Base-by-base conservation (phyloP, 1,284 basidiomycete species). In the Sporisorium graminicola region DNA sequence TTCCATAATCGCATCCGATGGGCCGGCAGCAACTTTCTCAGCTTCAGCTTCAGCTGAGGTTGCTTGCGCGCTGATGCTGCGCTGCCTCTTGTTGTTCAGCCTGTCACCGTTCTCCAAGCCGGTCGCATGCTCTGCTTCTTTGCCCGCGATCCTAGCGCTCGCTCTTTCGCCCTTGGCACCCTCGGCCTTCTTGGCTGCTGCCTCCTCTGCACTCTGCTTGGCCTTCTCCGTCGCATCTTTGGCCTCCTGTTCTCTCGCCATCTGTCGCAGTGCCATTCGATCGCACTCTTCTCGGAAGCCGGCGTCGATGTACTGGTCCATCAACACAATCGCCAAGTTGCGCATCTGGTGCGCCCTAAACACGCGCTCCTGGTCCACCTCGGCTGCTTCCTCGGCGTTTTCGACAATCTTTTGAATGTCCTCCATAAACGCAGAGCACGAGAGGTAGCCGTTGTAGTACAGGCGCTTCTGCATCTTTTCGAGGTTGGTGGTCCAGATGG, bases 261-360 rank as follows among this genome's bases (percentile, higher is more conserved):
- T 87, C 86, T 95, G 92, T 35, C 96, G 88, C 52, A 87, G 89
- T 10, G 93, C 92, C 92, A 96, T 96, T 62, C 92, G 89, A 85
- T 93, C 92, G 85, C 95, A 98, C 84, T 98, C 95, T 31, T 91
- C 81, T 46, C 89, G 88, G 86, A 98, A 93, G 52, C 90, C 89
- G 0, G 90, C 89, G 84, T 99, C 97, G 83, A 98, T 95, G 79
- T 93, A 92, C 70, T 87, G 86, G 79, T 93, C 91, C 61, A 97
- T 90, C 87, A 94, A 92, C 67, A 98, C 91, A 82, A 93, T 89
- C 0, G 94, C 90, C 50, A 94, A 91, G 31, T 91, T 95, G 66
- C 91, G 90, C 94, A 99, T 94, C 58, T 94, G 92, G 71, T 94
- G 91, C 0, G 97, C 93, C 77, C 92, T 92, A 86, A 90, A 91